Base-by-base conservation (phyloP, 495 filamentous ascomycete species). In the Aspergillus avenaceus region DNA sequence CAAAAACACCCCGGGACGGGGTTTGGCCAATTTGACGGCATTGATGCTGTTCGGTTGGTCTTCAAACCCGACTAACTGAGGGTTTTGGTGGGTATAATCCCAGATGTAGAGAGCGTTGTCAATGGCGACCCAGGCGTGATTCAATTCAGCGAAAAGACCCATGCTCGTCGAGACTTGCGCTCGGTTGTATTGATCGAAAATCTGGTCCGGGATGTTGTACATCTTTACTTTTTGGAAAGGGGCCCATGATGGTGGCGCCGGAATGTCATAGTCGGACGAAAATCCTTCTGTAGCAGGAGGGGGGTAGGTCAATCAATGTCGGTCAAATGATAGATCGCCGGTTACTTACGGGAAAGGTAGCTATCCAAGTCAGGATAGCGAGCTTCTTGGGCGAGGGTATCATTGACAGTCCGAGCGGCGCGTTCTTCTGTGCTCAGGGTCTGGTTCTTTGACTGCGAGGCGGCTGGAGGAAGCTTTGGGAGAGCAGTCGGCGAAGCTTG, bases 61-160 rank as follows among this genome's bases (percentile, higher is more conserved):
- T 65, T 97, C 93, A 62, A 84, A 97, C 24, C 92, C 93, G 47
- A 93, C 85, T n/a, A 96, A 67, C 58, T 93, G 87, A 19, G 91
- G 86, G 59, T 90, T 84, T 23, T 87, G 84, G 52, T 86, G 79
- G 8, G 90, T 92, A 61, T 96, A 99, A 67, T 99, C 93, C 93
- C 93, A 99, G 11, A 99, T 75, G 63, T 97, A 99, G 22, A 99
- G 76, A 46, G 87, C 84, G 67, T 93, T 96, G 70, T 99, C 93
- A 60, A 99, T 95, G 0, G 88, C 79, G 18, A 95, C 85, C 91
- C 92, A 99, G 37, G 91, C 92, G 70, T 97, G 91, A 50, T 89
- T 88, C 55, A 99, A 66, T 64, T 90, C 86, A 18, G 93, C 88
- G 66, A 99, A 96, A 31, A 97, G 69, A 18, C 93, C 93, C 84